phyloP scores from a whole-genome alignment of 2,329 filamentous ascomycete genomes.

The Oidium heveae region DNA sequence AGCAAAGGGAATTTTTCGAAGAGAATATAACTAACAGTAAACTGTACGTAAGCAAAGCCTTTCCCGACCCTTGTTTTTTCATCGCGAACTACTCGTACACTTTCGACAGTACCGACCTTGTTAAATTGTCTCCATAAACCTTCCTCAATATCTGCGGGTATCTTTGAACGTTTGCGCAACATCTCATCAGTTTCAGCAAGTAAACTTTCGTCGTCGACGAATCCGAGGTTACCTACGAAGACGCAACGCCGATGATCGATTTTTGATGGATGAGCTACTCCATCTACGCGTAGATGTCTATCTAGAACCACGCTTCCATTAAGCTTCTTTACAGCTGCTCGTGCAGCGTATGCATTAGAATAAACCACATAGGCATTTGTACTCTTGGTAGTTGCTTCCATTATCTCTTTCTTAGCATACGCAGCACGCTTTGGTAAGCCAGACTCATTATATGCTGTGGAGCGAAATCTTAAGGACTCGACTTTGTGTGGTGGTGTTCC shows the following conservation, averaged over 20 bases:
- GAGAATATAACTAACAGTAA: conserved; percentile 29
- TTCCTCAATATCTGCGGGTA: conserved; percentile 71
- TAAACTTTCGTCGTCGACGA: conserved; percentile 74
- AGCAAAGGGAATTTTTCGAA: conserved; percentile 3
- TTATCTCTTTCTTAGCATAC: conserved; percentile 70
- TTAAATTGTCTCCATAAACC: conserved; percentile 67
- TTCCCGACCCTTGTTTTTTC: conserved; percentile 81
- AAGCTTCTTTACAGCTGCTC: conserved; percentile 47
- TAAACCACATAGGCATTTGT: conserved; percentile 92
- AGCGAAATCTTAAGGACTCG: conserved; percentile 83
- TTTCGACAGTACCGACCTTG: conserved; percentile 64
- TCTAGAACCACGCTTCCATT: conserved; percentile 70
- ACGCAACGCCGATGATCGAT: conserved; percentile 74
- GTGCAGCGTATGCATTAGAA: conserved; percentile 46
- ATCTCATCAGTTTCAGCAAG: conserved; percentile 38
- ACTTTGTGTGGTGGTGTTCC: conserved; percentile 38
- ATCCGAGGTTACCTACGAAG: conserved; percentile 88
- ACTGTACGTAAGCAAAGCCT: conserved; percentile 94
- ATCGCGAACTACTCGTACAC: conserved; percentile 77
- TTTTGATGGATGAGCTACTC: conserved; percentile 62
- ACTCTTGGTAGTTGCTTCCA: conserved; percentile 75
- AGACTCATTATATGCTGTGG: conserved; percentile 56
- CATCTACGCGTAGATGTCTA: conserved; percentile 75
- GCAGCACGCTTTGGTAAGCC: conserved; percentile 81
- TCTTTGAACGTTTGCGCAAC: conserved; percentile 47